Conservation (phyloP, 2,329 filamentous ascomycete genomes). For the Alternaria ventricosa region DNA sequence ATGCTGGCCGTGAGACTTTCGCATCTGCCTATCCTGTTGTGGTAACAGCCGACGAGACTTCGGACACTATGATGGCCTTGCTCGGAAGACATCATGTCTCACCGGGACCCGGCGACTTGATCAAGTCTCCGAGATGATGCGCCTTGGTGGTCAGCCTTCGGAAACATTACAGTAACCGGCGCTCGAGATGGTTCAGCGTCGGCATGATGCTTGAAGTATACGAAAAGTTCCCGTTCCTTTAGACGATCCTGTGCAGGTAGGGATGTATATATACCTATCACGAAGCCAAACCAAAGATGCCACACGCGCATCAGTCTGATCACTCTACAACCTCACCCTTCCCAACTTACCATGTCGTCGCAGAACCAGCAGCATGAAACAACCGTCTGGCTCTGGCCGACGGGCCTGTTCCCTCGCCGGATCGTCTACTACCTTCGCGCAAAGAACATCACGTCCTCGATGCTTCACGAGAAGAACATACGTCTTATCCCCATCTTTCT, state of each 20-base stretch:
- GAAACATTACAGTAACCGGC: neutral
- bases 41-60: neutral
- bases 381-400: conserved; percentile 30
- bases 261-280: neutral
- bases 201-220: neutral
- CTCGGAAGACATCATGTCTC: neutral
- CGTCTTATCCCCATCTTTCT: neutral
- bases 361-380: neutral
- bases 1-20: neutral
- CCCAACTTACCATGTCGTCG: neutral
- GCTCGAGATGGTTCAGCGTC: neutral
- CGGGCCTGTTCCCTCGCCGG: conserved; percentile 27
- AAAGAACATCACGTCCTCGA: neutral
- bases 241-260: neutral
- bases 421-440: conserved; percentile 18
- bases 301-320: neutral
- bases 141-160: neutral
- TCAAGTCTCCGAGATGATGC: neutral
- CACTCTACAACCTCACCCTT: neutral
- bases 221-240: neutral
- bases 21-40: neutral
- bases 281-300: neutral
- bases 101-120: neutral
- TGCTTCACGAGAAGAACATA: neutral
- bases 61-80: neutral